Conservation (phyloP, 2,329 filamentous ascomycete species). For the Malbranchea zuffiana region DNA sequence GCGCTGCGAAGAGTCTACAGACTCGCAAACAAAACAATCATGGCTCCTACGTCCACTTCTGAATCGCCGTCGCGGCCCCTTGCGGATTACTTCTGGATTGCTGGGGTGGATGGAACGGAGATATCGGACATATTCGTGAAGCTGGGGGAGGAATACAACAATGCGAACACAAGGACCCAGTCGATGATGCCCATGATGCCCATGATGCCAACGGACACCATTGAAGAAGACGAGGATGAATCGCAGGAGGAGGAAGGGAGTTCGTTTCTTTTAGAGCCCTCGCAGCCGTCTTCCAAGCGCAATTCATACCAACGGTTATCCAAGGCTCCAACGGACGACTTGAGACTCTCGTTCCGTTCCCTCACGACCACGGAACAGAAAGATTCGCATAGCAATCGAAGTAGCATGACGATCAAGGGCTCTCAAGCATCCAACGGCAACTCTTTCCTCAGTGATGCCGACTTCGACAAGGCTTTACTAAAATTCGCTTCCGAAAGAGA, state of each 20-base stretch:
- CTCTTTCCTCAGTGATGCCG: slow-evolving; percentile 55
- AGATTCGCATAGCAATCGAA: slow-evolving; percentile 50
- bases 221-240: slow-evolving; percentile 49
- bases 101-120: slow-evolving; percentile 39
- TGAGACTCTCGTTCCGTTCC: slow-evolving; percentile 6
- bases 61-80: slow-evolving; percentile 44
- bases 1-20: background rate
- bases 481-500: slow-evolving; percentile 96
- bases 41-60: slow-evolving; percentile 25
- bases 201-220: slow-evolving; percentile 51
- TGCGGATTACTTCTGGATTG: slow-evolving; percentile 58
- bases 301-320: slow-evolving; percentile 27
- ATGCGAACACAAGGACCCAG: slow-evolving; percentile 22
- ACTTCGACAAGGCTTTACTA: slow-evolving; percentile 84
- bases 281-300: slow-evolving; percentile 32
- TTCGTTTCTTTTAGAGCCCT: slow-evolving; percentile 23
- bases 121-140: slow-evolving; percentile 35
- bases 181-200: slow-evolving; percentile 31
- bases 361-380: slow-evolving; percentile 17
- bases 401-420: slow-evolving; percentile 51
- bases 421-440: slow-evolving; percentile 26
- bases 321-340: slow-evolving; percentile 4
- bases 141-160: slow-evolving; percentile 34
- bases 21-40: slow-evolving; percentile 14
- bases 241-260: slow-evolving; percentile 38